Evolutionary conservation across 768 basidiomycete genomes (phyloP).

Genomic region (Cubamyces lactineus): DNA sequence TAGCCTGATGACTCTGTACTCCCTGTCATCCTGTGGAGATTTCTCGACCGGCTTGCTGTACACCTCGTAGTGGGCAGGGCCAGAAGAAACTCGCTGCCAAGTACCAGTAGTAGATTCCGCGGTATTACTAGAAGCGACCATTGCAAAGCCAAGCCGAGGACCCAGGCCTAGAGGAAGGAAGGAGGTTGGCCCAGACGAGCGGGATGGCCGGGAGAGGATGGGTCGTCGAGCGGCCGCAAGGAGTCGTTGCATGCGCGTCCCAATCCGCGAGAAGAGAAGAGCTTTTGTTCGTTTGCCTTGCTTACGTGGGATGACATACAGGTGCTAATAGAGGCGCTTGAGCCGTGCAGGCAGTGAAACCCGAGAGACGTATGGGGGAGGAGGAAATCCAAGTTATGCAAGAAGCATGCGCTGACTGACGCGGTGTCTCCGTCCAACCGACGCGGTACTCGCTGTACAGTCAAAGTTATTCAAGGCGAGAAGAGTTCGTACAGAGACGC

Average conservation of each 20-base stretch:
- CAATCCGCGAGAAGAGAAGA: constrained; percentile 6
- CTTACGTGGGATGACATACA: constrained; percentile 17
- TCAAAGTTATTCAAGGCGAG: not conserved
- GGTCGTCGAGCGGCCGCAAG: constrained; percentile 20
- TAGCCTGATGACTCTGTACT: constrained; percentile 82
- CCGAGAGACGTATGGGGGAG: not conserved
- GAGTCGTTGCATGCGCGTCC: constrained; percentile 25
- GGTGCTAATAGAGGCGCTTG: not conserved
- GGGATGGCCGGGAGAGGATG: constrained; percentile 2
- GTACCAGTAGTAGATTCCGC: constrained; percentile 8
- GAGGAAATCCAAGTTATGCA: not conserved
- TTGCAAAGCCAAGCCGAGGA: constrained; percentile 14
- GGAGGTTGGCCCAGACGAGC: not conserved
- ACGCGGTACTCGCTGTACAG: constrained; percentile 5
- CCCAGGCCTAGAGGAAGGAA: not conserved
- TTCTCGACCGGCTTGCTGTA: constrained; percentile 67
- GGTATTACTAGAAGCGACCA: constrained; percentile 15
- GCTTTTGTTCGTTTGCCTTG: constrained; percentile 4
- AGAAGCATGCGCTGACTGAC: constrained; percentile 1
- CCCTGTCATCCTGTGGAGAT: constrained; percentile 76
- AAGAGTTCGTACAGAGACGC: not conserved
- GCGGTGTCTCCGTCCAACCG: constrained; percentile 8
- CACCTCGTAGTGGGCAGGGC: constrained; percentile 44
- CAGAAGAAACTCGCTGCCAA: constrained; percentile 22
- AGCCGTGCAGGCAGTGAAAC: not conserved